Conservation (phyloP, 73 alveolate genomes). For the Durusdinium trenchii region DNA sequence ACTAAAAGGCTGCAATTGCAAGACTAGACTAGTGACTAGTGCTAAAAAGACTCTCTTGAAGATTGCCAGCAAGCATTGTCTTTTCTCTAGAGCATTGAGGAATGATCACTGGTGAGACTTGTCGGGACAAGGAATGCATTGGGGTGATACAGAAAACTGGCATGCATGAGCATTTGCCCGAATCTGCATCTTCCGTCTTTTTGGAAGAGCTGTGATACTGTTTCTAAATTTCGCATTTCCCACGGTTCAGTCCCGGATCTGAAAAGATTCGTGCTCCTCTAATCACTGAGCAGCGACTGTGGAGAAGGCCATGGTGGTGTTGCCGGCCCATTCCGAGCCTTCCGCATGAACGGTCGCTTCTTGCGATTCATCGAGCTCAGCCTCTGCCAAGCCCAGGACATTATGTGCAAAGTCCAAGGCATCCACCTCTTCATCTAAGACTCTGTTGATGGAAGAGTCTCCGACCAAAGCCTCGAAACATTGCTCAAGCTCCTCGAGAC, state of each 20-base stretch:
- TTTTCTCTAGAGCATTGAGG: not conserved
- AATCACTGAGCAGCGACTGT: slow-evolving; percentile 29
- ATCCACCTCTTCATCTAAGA: slow-evolving; percentile 65
- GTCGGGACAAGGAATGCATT: slow-evolving; percentile 41
- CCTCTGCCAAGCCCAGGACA: slow-evolving; percentile 82
- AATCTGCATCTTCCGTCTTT: not conserved
- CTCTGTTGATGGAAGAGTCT: slow-evolving; percentile 72
- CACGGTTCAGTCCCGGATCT: not conserved
- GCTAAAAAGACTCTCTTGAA: too few species aligned
- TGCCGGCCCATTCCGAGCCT: slow-evolving; percentile 54
- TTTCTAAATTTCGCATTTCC: not conserved
- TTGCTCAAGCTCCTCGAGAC: slow-evolving; percentile 56
- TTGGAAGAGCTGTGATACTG: not conserved
- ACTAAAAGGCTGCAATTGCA: too few species aligned
- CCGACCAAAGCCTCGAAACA: slow-evolving; percentile 87
- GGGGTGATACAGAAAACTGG: not conserved
- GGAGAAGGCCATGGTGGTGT: slow-evolving; percentile 61
- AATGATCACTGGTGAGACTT: not conserved
- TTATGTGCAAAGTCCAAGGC: slow-evolving; percentile 87
- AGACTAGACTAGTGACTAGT: too few species aligned
- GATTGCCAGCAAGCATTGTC: too few species aligned
- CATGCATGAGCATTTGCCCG: slow-evolving; percentile 48
- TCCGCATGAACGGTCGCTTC: slow-evolving; percentile 13
- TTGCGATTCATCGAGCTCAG: slow-evolving; percentile 83
- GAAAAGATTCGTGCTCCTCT: not conserved